Conservation (phyloP, 2,329 filamentous ascomycete species). For the Acrocalymma vagum region DNA sequence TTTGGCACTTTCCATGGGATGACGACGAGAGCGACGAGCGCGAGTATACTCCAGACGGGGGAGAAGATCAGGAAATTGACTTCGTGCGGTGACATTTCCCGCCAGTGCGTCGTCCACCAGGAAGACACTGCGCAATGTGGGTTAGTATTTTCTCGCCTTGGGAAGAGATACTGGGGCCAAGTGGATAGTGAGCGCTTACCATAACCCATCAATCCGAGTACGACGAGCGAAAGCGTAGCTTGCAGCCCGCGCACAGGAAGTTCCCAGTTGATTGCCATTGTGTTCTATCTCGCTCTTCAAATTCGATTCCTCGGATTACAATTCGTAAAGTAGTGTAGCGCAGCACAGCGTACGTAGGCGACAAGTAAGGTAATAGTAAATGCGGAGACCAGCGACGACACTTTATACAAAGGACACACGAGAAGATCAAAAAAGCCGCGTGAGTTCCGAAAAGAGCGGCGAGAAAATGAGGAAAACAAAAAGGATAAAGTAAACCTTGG, state of each 20-base stretch:
- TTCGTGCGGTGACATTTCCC: slow-evolving; percentile 61
- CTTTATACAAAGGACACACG: no score
- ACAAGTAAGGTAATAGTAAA: no score
- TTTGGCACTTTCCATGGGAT: slow-evolving; percentile 66
- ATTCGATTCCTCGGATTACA: no score
- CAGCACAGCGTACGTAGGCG: no score
- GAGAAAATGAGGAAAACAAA: no score
- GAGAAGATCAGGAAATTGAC: slow-evolving; percentile 84
- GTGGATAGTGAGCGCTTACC: slow-evolving; percentile 56
- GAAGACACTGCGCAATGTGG: slow-evolving; percentile 60
- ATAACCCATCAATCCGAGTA: slow-evolving; percentile 78
- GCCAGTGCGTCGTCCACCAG: slow-evolving; percentile 62
- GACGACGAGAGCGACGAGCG: slow-evolving; percentile 73
- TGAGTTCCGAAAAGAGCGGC: no score
- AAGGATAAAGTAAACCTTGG: no score
- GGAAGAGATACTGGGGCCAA: not conserved
- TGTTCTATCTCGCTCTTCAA: slow-evolving; percentile 13
- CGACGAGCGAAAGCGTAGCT: slow-evolving; percentile 73
- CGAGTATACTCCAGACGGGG: slow-evolving; percentile 75
- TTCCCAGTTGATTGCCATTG: slow-evolving; percentile 64
- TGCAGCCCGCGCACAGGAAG: slow-evolving; percentile 73
- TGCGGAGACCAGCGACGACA: no score
- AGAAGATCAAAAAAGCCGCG: no score
- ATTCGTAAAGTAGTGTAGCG: no score
- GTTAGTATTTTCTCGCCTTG: slow-evolving; percentile 14